phyloP scores from a whole-genome alignment of 169 alveolate genomes.

The Perkinsus olseni region DNA sequence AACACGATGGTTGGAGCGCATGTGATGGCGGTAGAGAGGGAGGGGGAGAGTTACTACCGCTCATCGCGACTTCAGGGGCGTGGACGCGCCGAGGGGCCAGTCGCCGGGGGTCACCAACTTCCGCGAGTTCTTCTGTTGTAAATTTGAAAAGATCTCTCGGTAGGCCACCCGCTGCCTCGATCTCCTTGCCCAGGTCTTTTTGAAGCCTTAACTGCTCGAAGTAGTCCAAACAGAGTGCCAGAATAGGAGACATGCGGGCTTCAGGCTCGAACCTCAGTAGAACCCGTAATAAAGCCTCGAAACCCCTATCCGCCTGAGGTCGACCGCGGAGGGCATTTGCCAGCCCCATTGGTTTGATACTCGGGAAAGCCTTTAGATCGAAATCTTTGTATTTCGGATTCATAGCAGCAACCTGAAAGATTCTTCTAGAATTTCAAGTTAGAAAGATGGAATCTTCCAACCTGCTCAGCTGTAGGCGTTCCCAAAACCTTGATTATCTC shows the following conservation, averaged over 20 bases:
- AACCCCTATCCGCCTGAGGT: not conserved
- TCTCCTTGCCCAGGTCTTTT: not conserved
- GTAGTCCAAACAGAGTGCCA: not conserved
- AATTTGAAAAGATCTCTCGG: not conserved
- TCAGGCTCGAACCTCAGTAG: not conserved
- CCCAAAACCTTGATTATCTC: conserved; percentile 76
- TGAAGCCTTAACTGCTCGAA: not conserved
- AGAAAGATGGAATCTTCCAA: not conserved
- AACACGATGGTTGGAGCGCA: too few relatives aligned
- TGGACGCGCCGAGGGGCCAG: not conserved
- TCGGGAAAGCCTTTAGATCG: not conserved
- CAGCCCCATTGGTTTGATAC: not conserved
- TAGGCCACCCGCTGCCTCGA: not conserved
- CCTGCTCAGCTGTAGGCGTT: conserved; percentile 5
- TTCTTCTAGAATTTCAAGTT: not conserved
- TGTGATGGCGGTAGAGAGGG: too few relatives aligned
- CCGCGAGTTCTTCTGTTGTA: not conserved
- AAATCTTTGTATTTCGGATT: not conserved
- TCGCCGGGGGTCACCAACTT: not conserved
- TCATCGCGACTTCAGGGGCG: not conserved
- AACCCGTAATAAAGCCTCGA: not conserved
- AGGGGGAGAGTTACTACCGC: not conserved
- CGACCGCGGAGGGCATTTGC: not conserved
- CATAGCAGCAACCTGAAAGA: not conserved
- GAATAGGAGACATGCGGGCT: not conserved